Percentiles rank a stretch among this genome's conserved stretches.
Conservation (phyloP, 1,284 basidiomycete genomes). For the Inonotus hispidus region DNA sequence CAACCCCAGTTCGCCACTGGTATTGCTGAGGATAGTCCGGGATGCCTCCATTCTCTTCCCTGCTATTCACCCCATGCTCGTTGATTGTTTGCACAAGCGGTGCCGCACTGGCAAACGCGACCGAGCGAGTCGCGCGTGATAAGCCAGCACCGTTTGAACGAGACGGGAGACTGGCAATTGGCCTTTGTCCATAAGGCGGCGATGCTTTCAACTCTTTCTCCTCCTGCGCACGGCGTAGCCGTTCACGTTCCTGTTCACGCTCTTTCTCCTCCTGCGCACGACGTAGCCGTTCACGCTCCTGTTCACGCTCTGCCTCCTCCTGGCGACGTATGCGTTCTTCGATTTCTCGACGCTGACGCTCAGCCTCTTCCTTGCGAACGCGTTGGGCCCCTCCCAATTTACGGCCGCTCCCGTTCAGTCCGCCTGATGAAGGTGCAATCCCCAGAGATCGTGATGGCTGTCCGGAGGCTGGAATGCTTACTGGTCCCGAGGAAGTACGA, state of each 20-base stretch:
- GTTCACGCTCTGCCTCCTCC: conserved; percentile 14
- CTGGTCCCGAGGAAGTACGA: conserved; percentile 16
- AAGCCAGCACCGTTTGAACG: conserved; percentile 11
- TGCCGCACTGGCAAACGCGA: conserved; percentile 5
- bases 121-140: conserved; percentile 6
- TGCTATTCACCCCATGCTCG: conserved; percentile 9
- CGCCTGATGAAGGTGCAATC: conserved; percentile 8
- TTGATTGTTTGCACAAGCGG: conserved; percentile 8
- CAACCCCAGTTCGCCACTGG: not conserved
- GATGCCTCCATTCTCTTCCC: conserved; percentile 1
- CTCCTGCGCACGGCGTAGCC: conserved; percentile 10
- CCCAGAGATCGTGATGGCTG: not conserved
- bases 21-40: conserved; percentile 1
- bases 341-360: conserved; percentile 17
- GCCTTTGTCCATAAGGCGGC: conserved; percentile 9
- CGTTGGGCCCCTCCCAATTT: conserved; percentile 17
- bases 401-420: conserved; percentile 12
- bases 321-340: conserved; percentile 12
- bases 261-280: conserved; percentile 17
- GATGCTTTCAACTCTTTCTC: conserved; percentile 17
- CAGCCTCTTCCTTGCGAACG: conserved; percentile 17
- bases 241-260: conserved; percentile 15
- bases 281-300: conserved; percentile 13
- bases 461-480: conserved; percentile 1
- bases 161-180: conserved; percentile 8